phyloP scores from a whole-genome alignment of 2,329 filamentous ascomycete species.

The Triangularia verruculosa region DNA sequence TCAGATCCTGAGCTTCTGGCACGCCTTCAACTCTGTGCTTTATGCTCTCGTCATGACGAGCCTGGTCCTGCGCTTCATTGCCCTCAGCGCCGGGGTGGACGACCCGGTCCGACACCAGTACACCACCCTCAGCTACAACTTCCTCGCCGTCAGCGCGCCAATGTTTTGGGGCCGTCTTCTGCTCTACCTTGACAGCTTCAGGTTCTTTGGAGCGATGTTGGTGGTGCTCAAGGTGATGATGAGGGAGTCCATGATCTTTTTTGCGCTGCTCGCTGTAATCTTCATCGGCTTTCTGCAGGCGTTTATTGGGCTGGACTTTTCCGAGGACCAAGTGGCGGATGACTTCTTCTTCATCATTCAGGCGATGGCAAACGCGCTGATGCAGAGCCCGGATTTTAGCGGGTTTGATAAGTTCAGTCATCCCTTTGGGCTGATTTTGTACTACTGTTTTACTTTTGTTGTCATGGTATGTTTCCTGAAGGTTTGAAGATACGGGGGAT shows the following conservation, averaged over 20 bases:
- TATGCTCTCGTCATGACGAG: constrained; percentile 78
- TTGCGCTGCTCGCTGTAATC: constrained; percentile 81
- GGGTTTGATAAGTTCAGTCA: constrained; percentile 88
- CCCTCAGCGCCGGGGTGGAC: constrained; percentile 58
- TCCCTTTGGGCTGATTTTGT: constrained; percentile 90
- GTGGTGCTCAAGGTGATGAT: constrained; percentile 95
- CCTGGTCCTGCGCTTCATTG: constrained; percentile 75
- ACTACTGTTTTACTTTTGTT: constrained; percentile 97
- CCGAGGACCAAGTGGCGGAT: constrained; percentile 66
- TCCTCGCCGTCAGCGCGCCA: constrained; percentile 86
- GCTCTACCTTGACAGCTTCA: constrained; percentile 87
- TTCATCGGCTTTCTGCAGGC: constrained; percentile 87
- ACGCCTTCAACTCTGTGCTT: constrained; percentile 83
- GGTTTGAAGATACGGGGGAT: background rate
- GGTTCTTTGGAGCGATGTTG: constrained; percentile 97
- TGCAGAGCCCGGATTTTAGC: constrained; percentile 86
- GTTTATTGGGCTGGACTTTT: constrained; percentile 86
- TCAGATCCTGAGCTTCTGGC: constrained; percentile 94
- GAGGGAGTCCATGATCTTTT: constrained; percentile 94
- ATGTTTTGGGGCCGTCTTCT: constrained; percentile 96
- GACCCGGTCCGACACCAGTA: constrained; percentile 56
- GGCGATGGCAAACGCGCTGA: constrained; percentile 83
- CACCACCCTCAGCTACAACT: constrained; percentile 87
- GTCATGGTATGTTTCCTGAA: constrained; percentile 67
- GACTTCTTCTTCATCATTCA: constrained; percentile 74